phyloP scores from a whole-genome alignment of 495 filamentous ascomycete species.

The Penicillium mononematosum region DNA sequence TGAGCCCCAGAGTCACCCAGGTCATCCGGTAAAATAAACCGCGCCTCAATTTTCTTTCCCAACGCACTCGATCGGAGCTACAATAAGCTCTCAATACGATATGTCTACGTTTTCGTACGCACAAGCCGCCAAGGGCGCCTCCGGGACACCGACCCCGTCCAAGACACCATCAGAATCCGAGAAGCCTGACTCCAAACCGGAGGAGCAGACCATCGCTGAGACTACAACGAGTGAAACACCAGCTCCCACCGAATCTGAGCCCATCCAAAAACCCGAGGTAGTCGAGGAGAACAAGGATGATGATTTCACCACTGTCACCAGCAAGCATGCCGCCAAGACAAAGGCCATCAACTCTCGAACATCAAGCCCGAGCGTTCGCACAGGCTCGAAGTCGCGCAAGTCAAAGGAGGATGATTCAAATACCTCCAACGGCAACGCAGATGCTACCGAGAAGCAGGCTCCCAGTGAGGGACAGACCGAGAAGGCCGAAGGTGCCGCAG shows the following conservation, averaged over 20 bases:
- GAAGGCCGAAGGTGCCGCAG: conserved; percentile 16
- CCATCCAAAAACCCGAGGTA: conserved; percentile 31
- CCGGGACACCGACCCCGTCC: conserved; percentile 40
- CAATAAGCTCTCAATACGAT: conserved; percentile 18
- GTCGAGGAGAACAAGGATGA: conserved; percentile 31
- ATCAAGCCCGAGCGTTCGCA: conserved; percentile 67
- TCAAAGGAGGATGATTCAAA: conserved; percentile 72
- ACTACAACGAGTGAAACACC: conserved; percentile 23
- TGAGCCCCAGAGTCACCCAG: conserved; percentile 25
- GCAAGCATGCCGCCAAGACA: conserved; percentile 34
- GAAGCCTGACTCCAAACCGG: conserved; percentile 27
- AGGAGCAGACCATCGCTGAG: conserved; percentile 29
- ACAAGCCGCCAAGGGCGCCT: conserved; percentile 82
- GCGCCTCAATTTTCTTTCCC: conserved; percentile 17
- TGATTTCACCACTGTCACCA: conserved; percentile 32
- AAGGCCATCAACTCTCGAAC: conserved; percentile 53
- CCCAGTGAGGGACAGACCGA: conserved; percentile 32
- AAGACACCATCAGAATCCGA: conserved; percentile 37
- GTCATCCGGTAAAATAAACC: conserved; percentile 28
- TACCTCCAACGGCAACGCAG: conserved; percentile 61
- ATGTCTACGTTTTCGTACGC: conserved; percentile 79
- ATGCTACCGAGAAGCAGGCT: conserved; percentile 41
- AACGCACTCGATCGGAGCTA: conserved; percentile 16
- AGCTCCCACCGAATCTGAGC: conserved; percentile 26
- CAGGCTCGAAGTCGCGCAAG: conserved; percentile 52